Evolutionary conservation across 495 filamentous ascomycete species (phyloP), one percentile per base, ranked within the genome.

Genomic region (Friedmanniomyces simplex): DNA sequence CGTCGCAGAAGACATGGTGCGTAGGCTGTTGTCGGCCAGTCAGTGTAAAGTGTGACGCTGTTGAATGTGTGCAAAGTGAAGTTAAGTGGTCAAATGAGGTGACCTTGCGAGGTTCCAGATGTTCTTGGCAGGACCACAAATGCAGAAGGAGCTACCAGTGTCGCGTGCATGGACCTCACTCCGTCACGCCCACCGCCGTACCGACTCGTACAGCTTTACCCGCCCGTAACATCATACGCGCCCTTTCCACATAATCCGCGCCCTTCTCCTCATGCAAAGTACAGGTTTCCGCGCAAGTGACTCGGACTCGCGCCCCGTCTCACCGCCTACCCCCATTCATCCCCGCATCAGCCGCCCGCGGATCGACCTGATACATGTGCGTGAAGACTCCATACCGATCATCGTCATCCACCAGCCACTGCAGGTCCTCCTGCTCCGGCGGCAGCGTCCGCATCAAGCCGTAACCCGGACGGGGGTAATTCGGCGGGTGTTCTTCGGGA

Each of bases 361-460:
- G 18, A 65, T 62, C 55, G 48, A 59, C 54, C 42, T 57, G 61
- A 51, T 66, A 64, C 21, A 63, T 20, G 58, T 73, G 71, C 26
- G 62, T 70, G 56, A 73, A 73, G 16, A 70, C 68, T 24, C 68
- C 68, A 47, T 63, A 68, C 41, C 68, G 67, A 41, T 72, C 70
- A 16, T 57, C 57, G 39, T 64, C 61, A 45, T 73, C 71, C 8
- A 73, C 66, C 10, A 73, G 57, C 69, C 66, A 70, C 48, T 67
- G 53, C 46, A 71, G 48, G 51, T 73, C 68, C 41, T 72, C 68
- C 49, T 60, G 62, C 55, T 71, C 71, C 5, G 68, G 64, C 28
- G 65, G 66, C 49, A 73, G 34, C 1, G 64, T 69, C 13, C 64
- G 47, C 51, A 68, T 65, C 6, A 73, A 56, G 1, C 71, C 71